These are phyloP conservation scores for Didymella sp. DNA, from an alignment of 2,329 filamentous ascomycete genomes.

Conservation along the genomic window DNA sequence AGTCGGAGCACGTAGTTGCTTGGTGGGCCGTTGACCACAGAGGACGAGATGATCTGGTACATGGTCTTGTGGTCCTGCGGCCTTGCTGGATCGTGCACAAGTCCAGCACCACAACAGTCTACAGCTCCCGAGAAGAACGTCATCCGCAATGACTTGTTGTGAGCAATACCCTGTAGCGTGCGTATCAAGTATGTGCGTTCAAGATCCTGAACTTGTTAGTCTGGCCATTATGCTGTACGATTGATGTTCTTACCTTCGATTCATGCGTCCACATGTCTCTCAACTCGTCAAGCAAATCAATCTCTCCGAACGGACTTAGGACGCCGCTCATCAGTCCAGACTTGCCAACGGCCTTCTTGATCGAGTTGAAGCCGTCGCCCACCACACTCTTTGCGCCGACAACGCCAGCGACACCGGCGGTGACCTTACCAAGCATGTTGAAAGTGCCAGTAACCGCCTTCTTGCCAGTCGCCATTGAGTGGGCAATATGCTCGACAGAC, in stretches of 20 bases:
- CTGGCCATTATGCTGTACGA: not conserved
- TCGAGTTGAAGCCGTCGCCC: constrained; percentile 87
- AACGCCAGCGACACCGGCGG: constrained; percentile 91
- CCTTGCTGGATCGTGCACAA: constrained; percentile 91
- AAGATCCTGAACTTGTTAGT: constrained; percentile 67
- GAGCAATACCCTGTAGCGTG: constrained; percentile 91
- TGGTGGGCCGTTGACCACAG: constrained; percentile 88
- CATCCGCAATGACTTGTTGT: constrained; percentile 95
- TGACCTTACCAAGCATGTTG: constrained; percentile 94
- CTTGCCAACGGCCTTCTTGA: constrained; percentile 97
- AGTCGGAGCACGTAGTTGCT: constrained; percentile 87
- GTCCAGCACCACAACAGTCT: constrained; percentile 87
- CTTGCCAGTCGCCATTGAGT: constrained; percentile 92
- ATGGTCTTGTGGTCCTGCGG: constrained; percentile 97
- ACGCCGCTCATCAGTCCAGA: constrained; percentile 94
- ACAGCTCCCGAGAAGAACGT: constrained; percentile 95
- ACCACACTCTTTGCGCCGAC: constrained; percentile 95
- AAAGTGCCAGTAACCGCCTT: constrained; percentile 96
- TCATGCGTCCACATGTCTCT: constrained; percentile 99
- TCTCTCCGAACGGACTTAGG: constrained; percentile 93
- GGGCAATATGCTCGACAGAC: constrained; percentile 86
- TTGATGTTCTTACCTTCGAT: constrained; percentile 69
- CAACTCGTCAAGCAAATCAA: constrained; percentile 92
- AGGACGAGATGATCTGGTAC: constrained; percentile 96
- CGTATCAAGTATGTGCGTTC: constrained; percentile 96